Base-by-base conservation (phyloP, 164 flowering plant genomes). In the Paratinospora sagittata region DNA sequence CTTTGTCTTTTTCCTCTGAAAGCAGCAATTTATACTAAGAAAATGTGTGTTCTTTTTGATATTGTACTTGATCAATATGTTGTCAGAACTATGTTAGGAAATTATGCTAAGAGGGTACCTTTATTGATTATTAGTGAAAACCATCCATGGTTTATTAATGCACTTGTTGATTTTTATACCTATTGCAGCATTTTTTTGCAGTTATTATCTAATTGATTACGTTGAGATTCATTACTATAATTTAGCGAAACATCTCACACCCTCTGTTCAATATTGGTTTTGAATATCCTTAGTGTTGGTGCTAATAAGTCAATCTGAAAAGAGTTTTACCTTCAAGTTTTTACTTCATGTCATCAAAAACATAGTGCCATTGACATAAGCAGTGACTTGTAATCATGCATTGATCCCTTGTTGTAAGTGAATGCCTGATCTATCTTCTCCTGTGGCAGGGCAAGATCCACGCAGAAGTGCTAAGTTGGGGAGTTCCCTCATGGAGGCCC, bases 401-500 rank as follows among this genome's bases (percentile, higher is more conserved):
- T 67, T 39, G 9, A 23, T 61, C 21, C 47, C 14, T 69, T 24
- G 12, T 41, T 47, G 27, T 23, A 36, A 77, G 24, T 67, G 27
- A 37, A 70, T 67, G 58, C 43, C 37, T 66, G 27, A 52, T 62
- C 57, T 63, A 16, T 67, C 27, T 39, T 63, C 33, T 74, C 39
- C 65, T 74, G 34, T 30, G 64, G 74, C 89, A 92, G 99, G 89
- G 70, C 79, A 87, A 68, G 0, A 78, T 41, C 79, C 83, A 41
- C 67, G 79, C 16, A 84, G 69, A 75, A 82, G 68, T 74, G 72
- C 64, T 63, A 86, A 78, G 71, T 57, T 92, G 63, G 88, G 75
- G 55, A 80, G 69, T 67, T 72, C 86, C 72, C 89, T 95, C 23
- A 77, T 82, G 3, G 94, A 89, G 73, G 97, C 97, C 39, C 73